Base-by-base conservation (phyloP, 116 monocot genomes). In the Zostera marina region DNA sequence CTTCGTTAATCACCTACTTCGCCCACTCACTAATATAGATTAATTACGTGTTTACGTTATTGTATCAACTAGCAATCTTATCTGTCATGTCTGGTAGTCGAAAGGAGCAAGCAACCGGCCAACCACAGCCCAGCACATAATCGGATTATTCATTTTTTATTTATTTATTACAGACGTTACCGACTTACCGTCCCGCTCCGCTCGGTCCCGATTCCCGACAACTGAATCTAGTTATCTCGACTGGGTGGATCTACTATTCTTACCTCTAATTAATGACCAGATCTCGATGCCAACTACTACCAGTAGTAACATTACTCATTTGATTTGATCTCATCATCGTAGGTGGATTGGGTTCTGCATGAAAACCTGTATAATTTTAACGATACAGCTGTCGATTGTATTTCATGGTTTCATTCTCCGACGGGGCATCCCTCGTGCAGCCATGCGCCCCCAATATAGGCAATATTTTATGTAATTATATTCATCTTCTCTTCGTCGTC, bases 401-500 rank as follows among this genome's bases (percentile, higher is more conserved):
- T 3, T 24, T 43, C 20, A 43, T 59, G 17, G 7, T 3, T 24
- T 43, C 20, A 43, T 59, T 59, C 59, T 14, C 42, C 12, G 58
- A 58, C 42, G 42, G 42, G 16, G 42, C 10, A 7, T 43, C 9
- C 42, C 21, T 17, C 43, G 12, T 42, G 42, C 59, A 12, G 38
- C 57, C 57, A n/a, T 57, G 57, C 57, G 17, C 15, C 19, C 6
- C 54, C 54, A 55, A 25, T 55, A 55, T 55, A n/a, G n/a, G n/a
- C n/a, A 11, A 41, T 15, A 7, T 40, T 13, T 42, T 19, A 54
- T 54, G 5, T 54, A 13, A 42, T 19, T 16, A 10, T 8, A 41
- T n/a, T 14, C 25, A 38, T 9, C 14, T 22, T 44, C 20, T 15
- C 59, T 43, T 42, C n/a, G n/a, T n/a, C n/a, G n/a, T n/a, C n/a